Base-by-base conservation (phyloP, 371 early-diverging fungal species). In the Haplosporangium sp. region DNA sequence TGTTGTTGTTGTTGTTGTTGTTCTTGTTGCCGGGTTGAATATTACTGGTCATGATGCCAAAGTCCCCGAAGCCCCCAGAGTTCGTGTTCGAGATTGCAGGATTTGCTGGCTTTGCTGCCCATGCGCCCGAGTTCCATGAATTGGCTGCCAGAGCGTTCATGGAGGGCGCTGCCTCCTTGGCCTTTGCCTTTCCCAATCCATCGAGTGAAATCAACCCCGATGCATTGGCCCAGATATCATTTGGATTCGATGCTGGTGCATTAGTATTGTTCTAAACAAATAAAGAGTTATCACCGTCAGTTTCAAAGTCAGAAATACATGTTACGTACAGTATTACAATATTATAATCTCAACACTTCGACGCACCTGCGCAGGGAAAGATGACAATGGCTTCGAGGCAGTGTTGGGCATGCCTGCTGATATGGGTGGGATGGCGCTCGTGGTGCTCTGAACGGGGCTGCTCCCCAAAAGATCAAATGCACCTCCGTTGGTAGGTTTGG, bases 221-320 rank as follows among this genome's bases (percentile, higher is more conserved):
- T 1, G 87, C 89, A 59, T 84, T 85, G 0, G 89, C 84, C 89
- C 89, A 89, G 11, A 88, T 85, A 45, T 86, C 86, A 38, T 80
- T 75, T 16, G 83, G 82, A 48, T 62, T 69, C 2, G 67, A 52
- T 8, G 64, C 54, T 6, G 64, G 36, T 14, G 59, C 42, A 42
- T 60, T 56, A 5, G 14, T 57, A 46, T 38, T 59, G 6, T 55
- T 46, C n/a, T n/a, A n/a, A n/a, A n/a, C n/a, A n/a, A n/a, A n/a
- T n/a, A n/a, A n/a, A n/a, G n/a, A n/a, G n/a, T n/a, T n/a, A n/a
- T n/a, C n/a, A n/a, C n/a, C n/a, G n/a, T n/a, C n/a, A n/a, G n/a
- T n/a, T n/a, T n/a, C n/a, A n/a, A n/a, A n/a, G n/a, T n/a, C n/a
- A n/a, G n/a, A n/a, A n/a, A n/a, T n/a, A n/a, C n/a, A n/a, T n/a